Evolutionary conservation across 306 rosid genomes (phyloP), one percentile per base, ranked within the genome.

Genomic region (Geum urbanum): DNA sequence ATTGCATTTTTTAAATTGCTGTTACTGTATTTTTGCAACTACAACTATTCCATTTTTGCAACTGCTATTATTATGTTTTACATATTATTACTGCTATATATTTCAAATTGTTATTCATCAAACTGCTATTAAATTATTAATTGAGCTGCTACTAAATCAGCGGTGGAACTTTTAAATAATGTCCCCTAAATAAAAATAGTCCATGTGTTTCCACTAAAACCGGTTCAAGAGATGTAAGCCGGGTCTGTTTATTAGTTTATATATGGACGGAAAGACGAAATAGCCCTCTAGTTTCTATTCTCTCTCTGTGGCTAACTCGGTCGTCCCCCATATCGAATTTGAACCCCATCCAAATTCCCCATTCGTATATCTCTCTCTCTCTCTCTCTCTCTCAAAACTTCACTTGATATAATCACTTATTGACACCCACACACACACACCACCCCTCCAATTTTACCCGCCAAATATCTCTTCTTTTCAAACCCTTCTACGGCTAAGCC

Each of bases 381-480:
- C 63, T n/a, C n/a, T n/a, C n/a, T n/a, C n/a, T n/a, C n/a, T n/a
- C n/a, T n/a, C 20, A 61, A 18, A 15, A 60, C 19, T n/a, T 40
- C 75, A 15, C 37, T 49, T 66, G 2, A 27, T 27, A 27, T 18
- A 66, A 47, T 75, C 71, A 56, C 73, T 53, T 37, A 14, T 49
- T 15, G 14, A 32, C 52, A 57, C 49, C 45, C 53, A 32, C 52
- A 57, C 49, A 53, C 53, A 73, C 3, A 27, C 32, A 27, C 32
- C 32, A 2, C 32, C 27, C 14, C 47, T 11, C 56, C 16, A 51
- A 40, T 47, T 72, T 72, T 69, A 75, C 74, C 77, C 85, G 85
- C 85, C 85, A 78, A 82, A 82, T 73, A 63, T 45, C 76, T 46
- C 75, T 49, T 18, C 63, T 73, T 81, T 81, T 77, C 59, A 80